Base-by-base conservation (phyloP, 1,284 basidiomycete genomes). In the Vanrija humicola region DNA sequence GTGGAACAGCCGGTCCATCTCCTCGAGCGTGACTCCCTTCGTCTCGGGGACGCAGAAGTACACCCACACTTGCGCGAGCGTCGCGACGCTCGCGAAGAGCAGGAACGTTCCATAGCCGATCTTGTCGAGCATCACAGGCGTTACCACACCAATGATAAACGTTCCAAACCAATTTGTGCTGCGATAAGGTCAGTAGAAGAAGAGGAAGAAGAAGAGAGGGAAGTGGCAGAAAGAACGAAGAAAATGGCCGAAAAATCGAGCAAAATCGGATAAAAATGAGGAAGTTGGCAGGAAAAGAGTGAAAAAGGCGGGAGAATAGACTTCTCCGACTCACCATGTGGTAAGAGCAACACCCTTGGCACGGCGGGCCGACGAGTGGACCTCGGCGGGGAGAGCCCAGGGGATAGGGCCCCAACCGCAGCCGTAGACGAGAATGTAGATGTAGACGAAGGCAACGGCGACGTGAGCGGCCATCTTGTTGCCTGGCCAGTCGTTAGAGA, bases 141-240 rank as follows among this genome's bases (percentile, higher is more conserved):
- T 66, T 52, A 68, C 63, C 10, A 67, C 58, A 29, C 68, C 66
- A 69, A 97, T 92, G 59, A 96, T 96, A 90, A 77, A 96, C 72
- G 91, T 98, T 77, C 74, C 95, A 43, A 48, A 46, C 47, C 53
- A 49, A 43, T 49, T 58, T 38, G 58, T 61, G 42, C 21, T 23
- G 21, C 21, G 21, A 23, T 5, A 23, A 23, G 21, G 21, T 23
- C 21, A 23, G 21, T 23, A 23, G 21, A 23, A 23, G 21, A 23
- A 23, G 21, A 23, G 21, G 21, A 23, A 23, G 21, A 23, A 23
- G 21, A 23, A 23, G 21, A 23, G 21, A 23, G 21, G 21, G 21
- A 23, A 23, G 21, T 23, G 21, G 21, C 21, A 23, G 21, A 23
- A 23, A 23, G 21, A 23, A 23, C 21, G 21, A 23, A 23, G 21